These are phyloP conservation scores for Aspergillaceae sp. DNA, from an alignment of 2,329 filamentous ascomycete genomes.

Conservation along the genomic window DNA sequence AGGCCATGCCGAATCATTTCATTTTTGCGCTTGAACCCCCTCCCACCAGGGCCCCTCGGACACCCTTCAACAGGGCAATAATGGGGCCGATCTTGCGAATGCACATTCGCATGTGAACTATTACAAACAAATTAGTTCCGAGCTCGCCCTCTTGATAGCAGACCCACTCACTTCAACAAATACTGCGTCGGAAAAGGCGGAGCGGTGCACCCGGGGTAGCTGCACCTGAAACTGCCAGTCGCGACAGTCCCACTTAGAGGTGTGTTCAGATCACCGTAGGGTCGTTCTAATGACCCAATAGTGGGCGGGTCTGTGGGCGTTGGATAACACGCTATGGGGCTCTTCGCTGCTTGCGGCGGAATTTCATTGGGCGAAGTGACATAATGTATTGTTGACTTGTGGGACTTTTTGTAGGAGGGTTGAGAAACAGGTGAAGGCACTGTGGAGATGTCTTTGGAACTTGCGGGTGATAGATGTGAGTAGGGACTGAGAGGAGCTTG, in stretches of 20 bases:
- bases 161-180: conserved; percentile 48
- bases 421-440: conserved; percentile 29
- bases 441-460: conserved; percentile 27
- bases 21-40: conserved; percentile 61
- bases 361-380: conserved; percentile 20
- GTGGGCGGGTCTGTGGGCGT: conserved; percentile 31
- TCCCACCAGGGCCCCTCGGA: conserved; percentile 51
- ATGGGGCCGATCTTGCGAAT: conserved; percentile 55
- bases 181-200: conserved; percentile 57
- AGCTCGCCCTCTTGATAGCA: no score
- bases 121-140: not conserved
- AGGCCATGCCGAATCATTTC: conserved; percentile 71
- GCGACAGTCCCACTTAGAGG: conserved; percentile 18
- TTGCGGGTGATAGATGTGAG: conserved; percentile 32
- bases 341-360: conserved; percentile 23
- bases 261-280: conserved; percentile 12
- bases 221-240: conserved; percentile 43
- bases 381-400: conserved; percentile 19
- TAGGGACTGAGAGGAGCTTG: conserved; percentile 28
- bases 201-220: conserved; percentile 49
- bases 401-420: conserved; percentile 19
- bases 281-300: conserved; percentile 14
- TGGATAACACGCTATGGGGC: conserved; percentile 30
- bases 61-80: conserved; percentile 54
- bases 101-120: conserved; percentile 50